Evolutionary conservation across 495 filamentous ascomycete species (phyloP).

Genomic region (Penicillium atrosanguineum): DNA sequence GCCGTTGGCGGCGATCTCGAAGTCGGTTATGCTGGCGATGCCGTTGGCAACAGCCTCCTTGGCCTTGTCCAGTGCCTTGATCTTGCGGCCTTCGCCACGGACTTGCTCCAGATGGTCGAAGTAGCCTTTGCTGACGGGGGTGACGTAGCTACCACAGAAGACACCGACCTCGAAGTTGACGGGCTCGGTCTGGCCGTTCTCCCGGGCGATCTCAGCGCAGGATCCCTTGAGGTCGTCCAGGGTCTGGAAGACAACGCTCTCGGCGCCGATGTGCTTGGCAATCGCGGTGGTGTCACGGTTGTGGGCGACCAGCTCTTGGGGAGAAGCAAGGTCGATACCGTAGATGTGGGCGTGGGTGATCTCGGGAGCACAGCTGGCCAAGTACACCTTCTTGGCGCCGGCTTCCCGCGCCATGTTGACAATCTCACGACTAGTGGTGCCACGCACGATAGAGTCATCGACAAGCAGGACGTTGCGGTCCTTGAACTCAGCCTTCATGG

Average conservation of each 20-base stretch:
- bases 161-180: slow-evolving; percentile 88
- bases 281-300: slow-evolving; percentile 66
- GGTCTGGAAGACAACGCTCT: slow-evolving; percentile 86
- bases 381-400: slow-evolving; percentile 85
- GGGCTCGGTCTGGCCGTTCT: slow-evolving; percentile 51
- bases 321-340: slow-evolving; percentile 86
- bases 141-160: slow-evolving; percentile 90
- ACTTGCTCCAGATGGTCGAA: slow-evolving; percentile 80
- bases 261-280: slow-evolving; percentile 82
- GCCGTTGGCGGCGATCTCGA: slow-evolving; percentile 62
- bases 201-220: slow-evolving; percentile 64
- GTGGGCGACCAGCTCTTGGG: slow-evolving; percentile 80
- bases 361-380: slow-evolving; percentile 83
- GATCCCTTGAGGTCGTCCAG: slow-evolving; percentile 80
- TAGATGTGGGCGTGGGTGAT: slow-evolving; percentile 80
- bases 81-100: slow-evolving; percentile 69
- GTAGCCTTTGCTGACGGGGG: slow-evolving; percentile 77
- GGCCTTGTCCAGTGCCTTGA: slow-evolving; percentile 67
- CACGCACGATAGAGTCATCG: slow-evolving; percentile 91
- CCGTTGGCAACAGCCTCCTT: slow-evolving; percentile 67
- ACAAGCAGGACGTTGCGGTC: slow-evolving; percentile 82
- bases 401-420: slow-evolving; percentile 91
- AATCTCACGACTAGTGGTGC: slow-evolving; percentile 89
- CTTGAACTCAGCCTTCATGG: slow-evolving; percentile 84
- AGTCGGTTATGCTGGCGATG: slow-evolving; percentile 58